Evolutionary conservation across 306 rosid species (phyloP).

Genomic region (Gynostemma pentaphyllum): DNA sequence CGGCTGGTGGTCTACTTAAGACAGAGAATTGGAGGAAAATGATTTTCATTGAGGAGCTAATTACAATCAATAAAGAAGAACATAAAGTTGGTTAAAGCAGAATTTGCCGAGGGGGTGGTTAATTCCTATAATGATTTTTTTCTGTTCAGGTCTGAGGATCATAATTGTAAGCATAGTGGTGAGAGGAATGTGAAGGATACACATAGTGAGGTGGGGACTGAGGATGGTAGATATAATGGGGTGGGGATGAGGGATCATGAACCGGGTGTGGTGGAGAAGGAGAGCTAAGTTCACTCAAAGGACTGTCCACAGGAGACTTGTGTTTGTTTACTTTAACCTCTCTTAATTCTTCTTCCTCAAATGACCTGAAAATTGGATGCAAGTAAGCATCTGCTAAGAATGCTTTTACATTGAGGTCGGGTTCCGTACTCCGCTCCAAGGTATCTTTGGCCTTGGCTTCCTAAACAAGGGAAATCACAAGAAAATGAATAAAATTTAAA

Average conservation of each 20-base stretch:
- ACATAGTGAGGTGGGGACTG: constrained; percentile 34
- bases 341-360: constrained; percentile 50
- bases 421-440: constrained; percentile 53
- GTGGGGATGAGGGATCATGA: constrained; percentile 33
- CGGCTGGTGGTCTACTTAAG: too few relatives aligned
- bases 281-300: constrained; percentile 40
- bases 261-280: constrained; percentile 35
- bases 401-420: constrained; percentile 56
- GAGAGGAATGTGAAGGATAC: constrained; percentile 16
- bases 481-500: background rate
- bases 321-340: constrained; percentile 68
- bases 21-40: too few relatives aligned
- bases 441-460: constrained; percentile 86
- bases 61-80: background rate
- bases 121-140: background rate
- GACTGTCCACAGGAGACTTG: constrained; percentile 28
- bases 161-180: constrained; percentile 14
- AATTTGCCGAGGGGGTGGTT: background rate
- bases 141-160: background rate
- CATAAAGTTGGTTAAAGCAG: background rate
- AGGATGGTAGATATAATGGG: constrained; percentile 30
- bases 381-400: constrained; percentile 80
- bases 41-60: background rate
- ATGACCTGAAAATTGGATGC: constrained; percentile 86
- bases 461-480: constrained; percentile 23